Evolutionary conservation across 352 stramenopile genomes (phyloP).

Genomic region (Phytophthora sp.): DNA sequence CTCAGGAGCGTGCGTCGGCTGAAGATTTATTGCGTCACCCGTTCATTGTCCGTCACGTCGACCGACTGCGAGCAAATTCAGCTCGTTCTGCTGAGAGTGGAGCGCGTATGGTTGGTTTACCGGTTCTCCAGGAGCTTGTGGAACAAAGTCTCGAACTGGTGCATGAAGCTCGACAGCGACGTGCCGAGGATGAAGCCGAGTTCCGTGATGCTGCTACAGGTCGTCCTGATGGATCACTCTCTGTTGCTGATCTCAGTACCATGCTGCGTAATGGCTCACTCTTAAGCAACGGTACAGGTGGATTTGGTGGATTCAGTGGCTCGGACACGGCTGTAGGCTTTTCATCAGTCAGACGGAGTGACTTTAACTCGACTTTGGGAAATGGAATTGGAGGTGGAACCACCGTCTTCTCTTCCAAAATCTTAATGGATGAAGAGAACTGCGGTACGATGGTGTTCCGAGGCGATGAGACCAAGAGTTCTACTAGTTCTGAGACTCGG

Average conservation of each 20-base stretch:
- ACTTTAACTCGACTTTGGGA: slow-evolving; percentile 15
- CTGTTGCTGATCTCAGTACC: slow-evolving; percentile 66
- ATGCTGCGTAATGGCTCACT: slow-evolving; percentile 58
- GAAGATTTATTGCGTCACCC: slow-evolving; percentile 59
- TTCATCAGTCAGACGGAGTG: slow-evolving; percentile 30
- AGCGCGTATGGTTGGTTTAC: slow-evolving; percentile 40
- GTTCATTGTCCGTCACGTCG: slow-evolving; percentile 68
- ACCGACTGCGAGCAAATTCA: slow-evolving; percentile 44
- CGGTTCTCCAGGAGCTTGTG: slow-evolving; percentile 72
- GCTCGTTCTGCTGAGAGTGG: slow-evolving; percentile 17
- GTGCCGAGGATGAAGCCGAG: slow-evolving; percentile 59
- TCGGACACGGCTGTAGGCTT: slow-evolving; percentile 43
- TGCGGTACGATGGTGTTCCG: slow-evolving; percentile 68
- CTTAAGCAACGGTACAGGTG: slow-evolving; percentile 18
- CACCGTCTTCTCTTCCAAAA: slow-evolving; percentile 31
- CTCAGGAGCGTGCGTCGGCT: slow-evolving; percentile 51
- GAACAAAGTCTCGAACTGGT: slow-evolving; percentile 76
- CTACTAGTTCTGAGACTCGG: slow-evolving; percentile 17
- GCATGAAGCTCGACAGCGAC: slow-evolving; percentile 51
- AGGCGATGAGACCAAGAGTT: slow-evolving; percentile 30
- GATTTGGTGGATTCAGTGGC: slow-evolving; percentile 21
- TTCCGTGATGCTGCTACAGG: slow-evolving; percentile 61
- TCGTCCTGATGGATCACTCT: slow-evolving; percentile 62
- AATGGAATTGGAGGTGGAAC: slow-evolving; percentile 20
- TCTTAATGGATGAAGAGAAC: slow-evolving; percentile 6